Percentiles rank a stretch among this genome's conserved stretches.
Conservation (phyloP, 2,329 filamentous ascomycete genomes). For the Alternaria burnsii region DNA sequence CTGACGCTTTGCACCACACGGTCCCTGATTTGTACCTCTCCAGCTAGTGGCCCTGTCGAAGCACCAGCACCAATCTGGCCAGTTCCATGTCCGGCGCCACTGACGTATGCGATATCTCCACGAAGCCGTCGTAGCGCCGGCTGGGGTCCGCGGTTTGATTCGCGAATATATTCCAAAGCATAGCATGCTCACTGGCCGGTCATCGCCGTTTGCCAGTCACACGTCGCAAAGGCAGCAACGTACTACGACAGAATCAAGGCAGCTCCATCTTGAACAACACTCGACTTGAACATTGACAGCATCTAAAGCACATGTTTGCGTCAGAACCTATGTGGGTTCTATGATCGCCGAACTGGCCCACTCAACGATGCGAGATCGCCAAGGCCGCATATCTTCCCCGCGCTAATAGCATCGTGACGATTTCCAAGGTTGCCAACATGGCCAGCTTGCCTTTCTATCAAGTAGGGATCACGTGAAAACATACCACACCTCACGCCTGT, state of each 20-base stretch:
- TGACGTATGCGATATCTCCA: constrained; percentile 2
- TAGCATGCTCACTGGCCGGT: neutral
- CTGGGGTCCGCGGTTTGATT: neutral
- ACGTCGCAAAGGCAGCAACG: neutral
- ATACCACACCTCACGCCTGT: neutral
- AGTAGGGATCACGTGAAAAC: neutral
- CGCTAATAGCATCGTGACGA: constrained; percentile 1
- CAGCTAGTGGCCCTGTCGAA: neutral
- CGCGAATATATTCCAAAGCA: neutral
- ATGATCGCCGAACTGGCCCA: constrained; percentile 5
- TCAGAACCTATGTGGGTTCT: neutral
- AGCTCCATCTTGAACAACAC: neutral
- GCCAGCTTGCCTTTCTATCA: neutral
- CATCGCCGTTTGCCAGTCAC: neutral
- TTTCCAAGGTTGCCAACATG: neutral
- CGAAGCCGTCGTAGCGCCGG: constrained; percentile 3
- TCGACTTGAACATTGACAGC: neutral
- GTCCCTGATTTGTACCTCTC: constrained; percentile 6
- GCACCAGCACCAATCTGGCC: neutral
- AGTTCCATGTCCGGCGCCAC: neutral
- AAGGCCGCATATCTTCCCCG: constrained; percentile 1
- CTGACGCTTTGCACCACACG: neutral
- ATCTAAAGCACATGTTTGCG: neutral
- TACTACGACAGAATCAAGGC: neutral
- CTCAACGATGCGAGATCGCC: neutral